Conservation (phyloP, 2,329 filamentous ascomycete genomes). For the Fusarium temperatum region DNA sequence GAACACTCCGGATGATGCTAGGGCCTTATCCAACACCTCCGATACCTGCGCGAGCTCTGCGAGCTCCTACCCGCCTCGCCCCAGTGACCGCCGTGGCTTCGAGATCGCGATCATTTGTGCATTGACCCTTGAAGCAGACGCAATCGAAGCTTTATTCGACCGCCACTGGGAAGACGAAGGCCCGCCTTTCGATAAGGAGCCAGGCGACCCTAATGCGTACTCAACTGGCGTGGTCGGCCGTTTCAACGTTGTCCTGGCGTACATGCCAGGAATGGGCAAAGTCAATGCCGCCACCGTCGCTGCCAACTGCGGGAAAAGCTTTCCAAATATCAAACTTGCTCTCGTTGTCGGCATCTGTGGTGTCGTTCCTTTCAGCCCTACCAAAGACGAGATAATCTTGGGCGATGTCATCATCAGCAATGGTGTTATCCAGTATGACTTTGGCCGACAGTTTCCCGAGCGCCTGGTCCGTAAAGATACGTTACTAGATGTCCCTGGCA, state of each 20-base stretch:
- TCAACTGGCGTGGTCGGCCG: accelerated
- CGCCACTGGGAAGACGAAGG: not conserved
- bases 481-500: accelerated
- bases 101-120: conserved; percentile 6
- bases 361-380: not conserved
- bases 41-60: accelerated
- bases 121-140: accelerated
- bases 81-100: not conserved
- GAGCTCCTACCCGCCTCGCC: not conserved
- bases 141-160: not conserved
- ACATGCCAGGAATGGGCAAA: not conserved
- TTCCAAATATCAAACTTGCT: not conserved
- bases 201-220: not conserved
- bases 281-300: not conserved
- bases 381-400: accelerated
- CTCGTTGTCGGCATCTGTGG: not conserved
- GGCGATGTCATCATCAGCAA: conserved; percentile 3
- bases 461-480: not conserved
- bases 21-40: too few relatives aligned
- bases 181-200: accelerated
- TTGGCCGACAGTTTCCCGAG: not conserved
- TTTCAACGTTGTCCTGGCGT: not conserved
- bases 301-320: not conserved
- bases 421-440: not conserved
- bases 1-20: too few relatives aligned